These are phyloP conservation scores for Zygosaccharomyces rouxii DNA, from an alignment of 805 yeast genomes.

Conservation along the genomic window DNA sequence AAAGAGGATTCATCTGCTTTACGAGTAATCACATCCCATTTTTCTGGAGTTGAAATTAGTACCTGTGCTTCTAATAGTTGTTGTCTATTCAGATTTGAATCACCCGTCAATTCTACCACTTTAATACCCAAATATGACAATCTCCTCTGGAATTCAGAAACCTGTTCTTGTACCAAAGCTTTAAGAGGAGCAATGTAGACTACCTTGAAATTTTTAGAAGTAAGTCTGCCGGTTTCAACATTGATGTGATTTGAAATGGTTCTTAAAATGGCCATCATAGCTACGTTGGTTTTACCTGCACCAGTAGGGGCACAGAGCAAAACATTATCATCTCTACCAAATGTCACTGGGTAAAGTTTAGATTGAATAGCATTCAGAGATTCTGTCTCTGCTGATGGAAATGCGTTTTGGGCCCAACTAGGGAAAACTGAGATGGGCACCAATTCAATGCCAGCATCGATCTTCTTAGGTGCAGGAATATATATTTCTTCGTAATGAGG, in stretches of 20 bases:
- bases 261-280: constrained; percentile 73
- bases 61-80: constrained; percentile 78
- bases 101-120: constrained; percentile 90
- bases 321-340: constrained; percentile 63
- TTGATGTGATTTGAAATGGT: constrained; percentile 52
- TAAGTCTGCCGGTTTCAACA: constrained; percentile 44
- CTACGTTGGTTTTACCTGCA: constrained; percentile 97
- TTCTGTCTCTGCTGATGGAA: constrained; percentile 60
- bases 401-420: constrained; percentile 74
- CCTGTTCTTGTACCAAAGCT: constrained; percentile 94
- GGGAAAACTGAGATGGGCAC: constrained; percentile 66
- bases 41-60: constrained; percentile 91
- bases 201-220: constrained; percentile 58
- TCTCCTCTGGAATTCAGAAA: constrained; percentile 74
- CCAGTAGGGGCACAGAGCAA: constrained; percentile 97
- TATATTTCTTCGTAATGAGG: constrained; percentile 81
- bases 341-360: constrained; percentile 73
- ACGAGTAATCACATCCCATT: constrained; percentile 95
- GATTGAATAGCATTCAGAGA: constrained; percentile 81
- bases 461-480: constrained; percentile 76
- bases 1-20: constrained; percentile 66
- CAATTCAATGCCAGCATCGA: constrained; percentile 39
- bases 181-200: constrained; percentile 91
- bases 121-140: constrained; percentile 57
- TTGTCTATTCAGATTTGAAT: constrained; percentile 65